phyloP scores from a whole-genome alignment of 495 filamentous ascomycete genomes.

The Aspergillus haitiensis region DNA sequence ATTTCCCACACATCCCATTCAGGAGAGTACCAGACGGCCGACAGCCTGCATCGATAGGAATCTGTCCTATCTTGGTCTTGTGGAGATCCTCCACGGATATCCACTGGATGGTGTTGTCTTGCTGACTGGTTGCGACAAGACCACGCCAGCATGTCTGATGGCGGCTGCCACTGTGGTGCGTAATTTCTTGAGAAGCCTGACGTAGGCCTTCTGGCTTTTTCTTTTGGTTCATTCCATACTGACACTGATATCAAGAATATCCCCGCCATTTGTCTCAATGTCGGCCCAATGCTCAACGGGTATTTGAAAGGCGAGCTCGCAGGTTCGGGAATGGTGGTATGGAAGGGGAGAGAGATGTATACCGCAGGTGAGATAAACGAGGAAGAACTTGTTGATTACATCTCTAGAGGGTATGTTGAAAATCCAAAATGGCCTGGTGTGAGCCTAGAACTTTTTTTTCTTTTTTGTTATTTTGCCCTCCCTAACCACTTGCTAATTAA shows the following conservation, averaged over 20 bases:
- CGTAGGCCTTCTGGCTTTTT: background rate
- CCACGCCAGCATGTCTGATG: constrained; percentile 56
- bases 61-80: constrained; percentile 51
- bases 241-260: constrained; percentile 41
- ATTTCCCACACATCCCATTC: constrained; percentile 58
- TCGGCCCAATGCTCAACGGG: constrained; percentile 57
- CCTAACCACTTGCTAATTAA: constrained; percentile 12
- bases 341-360: constrained; percentile 55
- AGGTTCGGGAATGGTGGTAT: constrained; percentile 51
- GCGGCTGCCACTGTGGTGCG: constrained; percentile 56
- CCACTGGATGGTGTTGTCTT: constrained; percentile 56
- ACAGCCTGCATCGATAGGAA: constrained; percentile 57
- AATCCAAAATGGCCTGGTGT: background rate
- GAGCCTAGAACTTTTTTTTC: too few species aligned
- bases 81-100: constrained; percentile 54
- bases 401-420: constrained; percentile 44
- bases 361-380: constrained; percentile 52
- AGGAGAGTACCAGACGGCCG: constrained; percentile 51
- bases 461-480: background rate
- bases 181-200: constrained; percentile 3
- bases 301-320: constrained; percentile 45
- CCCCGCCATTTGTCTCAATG: constrained; percentile 56
- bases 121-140: constrained; percentile 60
- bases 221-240: background rate
- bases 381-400: constrained; percentile 50